These are phyloP conservation scores for Westerdykella sp. DNA, from an alignment of 2,329 filamentous ascomycete species.

Conservation along the genomic window DNA sequence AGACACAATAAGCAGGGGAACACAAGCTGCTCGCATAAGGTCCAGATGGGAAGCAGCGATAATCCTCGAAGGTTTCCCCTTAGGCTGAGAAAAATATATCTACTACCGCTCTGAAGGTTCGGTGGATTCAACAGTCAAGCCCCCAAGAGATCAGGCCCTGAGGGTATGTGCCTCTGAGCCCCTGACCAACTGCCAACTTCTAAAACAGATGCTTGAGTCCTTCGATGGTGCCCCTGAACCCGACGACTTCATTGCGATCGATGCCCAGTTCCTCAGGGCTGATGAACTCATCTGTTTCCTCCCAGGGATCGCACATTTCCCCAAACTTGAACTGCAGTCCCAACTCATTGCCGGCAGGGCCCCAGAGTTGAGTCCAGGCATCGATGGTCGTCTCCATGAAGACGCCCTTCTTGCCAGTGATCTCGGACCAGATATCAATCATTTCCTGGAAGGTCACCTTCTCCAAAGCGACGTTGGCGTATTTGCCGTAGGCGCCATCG, in stretches of 20 bases:
- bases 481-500: conserved; percentile 16
- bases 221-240: conserved; percentile 17
- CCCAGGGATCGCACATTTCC: conserved; percentile 22
- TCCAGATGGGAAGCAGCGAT: too few species aligned
- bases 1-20: too few species aligned
- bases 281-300: conserved; percentile 17
- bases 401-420: conserved; percentile 24
- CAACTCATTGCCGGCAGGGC: conserved; percentile 18
- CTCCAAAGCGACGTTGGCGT: conserved; percentile 22
- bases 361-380: conserved; percentile 15
- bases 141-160: too few species aligned
- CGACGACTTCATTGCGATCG: conserved; percentile 18
- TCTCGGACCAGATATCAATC: conserved; percentile 20
- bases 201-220: conserved; percentile 5
- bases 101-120: too few species aligned
- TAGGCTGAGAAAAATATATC: too few species aligned
- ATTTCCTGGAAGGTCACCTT: conserved; percentile 22
- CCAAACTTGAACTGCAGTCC: conserved; percentile 23
- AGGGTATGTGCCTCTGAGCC: too few species aligned
- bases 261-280: conserved; percentile 20
- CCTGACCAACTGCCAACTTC: neutral
- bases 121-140: too few species aligned
- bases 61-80: too few species aligned
- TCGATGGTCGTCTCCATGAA: conserved; percentile 16
- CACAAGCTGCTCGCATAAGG: too few species aligned